phyloP scores from a whole-genome alignment of 805 yeast species.

The Lachancea dasiensis region DNA sequence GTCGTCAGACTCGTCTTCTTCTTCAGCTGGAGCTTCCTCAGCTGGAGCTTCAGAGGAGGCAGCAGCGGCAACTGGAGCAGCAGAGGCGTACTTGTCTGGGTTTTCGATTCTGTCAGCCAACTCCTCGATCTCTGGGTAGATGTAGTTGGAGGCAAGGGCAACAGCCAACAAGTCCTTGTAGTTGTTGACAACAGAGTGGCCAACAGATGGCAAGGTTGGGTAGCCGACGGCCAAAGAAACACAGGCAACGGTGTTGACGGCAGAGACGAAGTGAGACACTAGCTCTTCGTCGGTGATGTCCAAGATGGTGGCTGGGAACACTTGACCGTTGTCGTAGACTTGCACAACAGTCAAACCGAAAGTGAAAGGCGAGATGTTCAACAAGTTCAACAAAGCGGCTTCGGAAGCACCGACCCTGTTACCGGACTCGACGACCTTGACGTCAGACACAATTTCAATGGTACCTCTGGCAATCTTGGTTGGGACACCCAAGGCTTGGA shows the following conservation, averaged over 20 bases:
- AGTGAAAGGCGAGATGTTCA: conserved; percentile 99
- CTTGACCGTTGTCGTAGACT: conserved; percentile 98
- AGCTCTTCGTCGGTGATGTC: conserved; percentile 98
- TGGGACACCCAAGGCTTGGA: conserved; percentile 99
- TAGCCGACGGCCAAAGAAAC: conserved; percentile 95
- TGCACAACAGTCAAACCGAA: conserved; percentile 95
- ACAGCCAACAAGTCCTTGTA: conserved; percentile 98
- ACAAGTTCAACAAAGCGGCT: conserved; percentile 97
- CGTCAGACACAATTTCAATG: conserved; percentile 97
- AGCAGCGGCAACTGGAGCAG: conserved; percentile 96
- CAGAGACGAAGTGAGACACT: conserved; percentile 84
- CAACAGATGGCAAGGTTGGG: conserved; percentile 99
- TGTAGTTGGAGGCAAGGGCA: conserved; percentile 97
- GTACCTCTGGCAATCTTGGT: conserved; percentile 99
- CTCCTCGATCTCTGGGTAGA: conserved; percentile 98
- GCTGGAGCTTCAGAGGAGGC: conserved; percentile 56
- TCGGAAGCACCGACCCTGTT: conserved; percentile 97
- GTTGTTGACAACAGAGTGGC: conserved; percentile 97
- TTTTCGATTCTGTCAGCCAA: conserved; percentile 99
- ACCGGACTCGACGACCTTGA: conserved; percentile 86
- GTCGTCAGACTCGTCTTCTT: conserved; percentile 56
- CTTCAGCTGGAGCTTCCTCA: conserved; percentile 68
- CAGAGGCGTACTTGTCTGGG: conserved; percentile 99
- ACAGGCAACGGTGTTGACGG: conserved; percentile 89
- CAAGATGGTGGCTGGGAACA: conserved; percentile 93